Base-by-base conservation (phyloP, 1,284 basidiomycete species). In the Cutaneotrichosporon sp. region DNA sequence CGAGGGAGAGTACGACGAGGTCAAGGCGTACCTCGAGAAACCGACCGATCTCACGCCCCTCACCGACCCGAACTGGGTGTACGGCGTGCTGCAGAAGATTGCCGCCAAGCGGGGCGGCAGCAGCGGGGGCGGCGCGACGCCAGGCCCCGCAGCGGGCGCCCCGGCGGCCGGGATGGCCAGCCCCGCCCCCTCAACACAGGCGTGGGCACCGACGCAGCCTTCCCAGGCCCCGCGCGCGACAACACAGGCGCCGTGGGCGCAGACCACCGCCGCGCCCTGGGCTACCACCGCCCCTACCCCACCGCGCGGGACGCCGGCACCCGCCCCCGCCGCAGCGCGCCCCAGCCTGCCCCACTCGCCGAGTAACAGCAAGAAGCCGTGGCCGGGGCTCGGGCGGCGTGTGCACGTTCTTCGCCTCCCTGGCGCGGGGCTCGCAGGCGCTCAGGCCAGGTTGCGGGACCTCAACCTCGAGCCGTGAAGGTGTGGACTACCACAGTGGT, bases 31-130 rank as follows among this genome's bases (percentile, higher is more conserved):
- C 66, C 84, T 97, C 0, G 91, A 91, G 24, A 87, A 84, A 67
- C 86, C 87, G 29, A 86, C 91, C 68, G 95, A 99, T 74, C 78
- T 97, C 24, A 91, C 91, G 0, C 91, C 91, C 1, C 83, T 99
- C 25, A 95, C 93, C 0, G 92, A 97, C 73, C 83, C 90, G 7
- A 89, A 86, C 58, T 98, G 91, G 81, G 89, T 99, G 47, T 88
- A 89, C 8, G 87, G 88, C 66, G 82, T 87, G 2, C 83, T 97
- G 33, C 82, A 86, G 0, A 86, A 86, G 49, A 80, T 87, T 1
- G 77, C 81, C 43, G 81, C 84, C 9, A 25, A 34, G 24, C 24
- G 34, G 24, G 47, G 20, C n/a, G 43, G 22, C 43, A 47, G 16
- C 34, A 14, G 10, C 34, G 13, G 5, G 13, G 1, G 34, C 34